Evolutionary conservation across 345 rosid species (phyloP).

Genomic region (Gossypium bickii): DNA sequence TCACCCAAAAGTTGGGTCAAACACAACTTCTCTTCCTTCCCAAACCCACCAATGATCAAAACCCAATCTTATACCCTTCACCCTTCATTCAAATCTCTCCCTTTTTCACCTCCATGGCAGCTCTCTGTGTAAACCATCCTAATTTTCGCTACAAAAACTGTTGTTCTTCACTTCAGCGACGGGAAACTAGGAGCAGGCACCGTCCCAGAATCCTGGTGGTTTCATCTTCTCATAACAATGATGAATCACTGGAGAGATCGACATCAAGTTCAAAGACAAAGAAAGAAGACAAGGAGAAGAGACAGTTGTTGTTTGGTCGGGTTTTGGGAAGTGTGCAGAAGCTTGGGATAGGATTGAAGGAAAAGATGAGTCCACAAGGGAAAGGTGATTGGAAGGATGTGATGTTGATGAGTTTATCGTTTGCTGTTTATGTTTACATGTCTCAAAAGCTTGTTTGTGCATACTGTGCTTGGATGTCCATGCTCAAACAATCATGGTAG

Average conservation of each 20-base stretch:
- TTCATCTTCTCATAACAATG: constrained; percentile 27
- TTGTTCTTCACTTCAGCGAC: constrained; percentile 8
- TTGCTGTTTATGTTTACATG: constrained; percentile 77
- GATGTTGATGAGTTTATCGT: constrained; percentile 70
- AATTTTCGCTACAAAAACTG: constrained; percentile 9
- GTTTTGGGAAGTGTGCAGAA: constrained; percentile 22
- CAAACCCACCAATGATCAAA: constrained; percentile 2
- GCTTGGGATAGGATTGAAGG: constrained; percentile 31
- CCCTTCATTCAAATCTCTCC: neutral
- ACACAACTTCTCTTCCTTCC: neutral
- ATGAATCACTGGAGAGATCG: constrained; percentile 17
- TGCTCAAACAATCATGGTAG: constrained; percentile 62
- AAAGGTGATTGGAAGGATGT: constrained; percentile 85
- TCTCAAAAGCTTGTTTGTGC: constrained; percentile 78
- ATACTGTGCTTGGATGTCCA: constrained; percentile 63
- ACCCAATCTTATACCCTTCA: neutral
- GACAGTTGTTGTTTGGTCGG: constrained; percentile 2
- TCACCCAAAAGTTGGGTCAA: neutral
- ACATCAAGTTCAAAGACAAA: constrained; percentile 14
- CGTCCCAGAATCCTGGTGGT: constrained; percentile 4
- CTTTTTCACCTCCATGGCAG: constrained; percentile 35
- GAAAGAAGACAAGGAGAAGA: constrained; percentile 27
- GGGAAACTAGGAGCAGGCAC: constrained; percentile 16
- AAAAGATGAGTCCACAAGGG: constrained; percentile 43
- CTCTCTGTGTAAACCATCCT: constrained; percentile 24